Evolutionary conservation across 1,284 basidiomycete genomes (phyloP).

Genomic region (Boletus sp.): DNA sequence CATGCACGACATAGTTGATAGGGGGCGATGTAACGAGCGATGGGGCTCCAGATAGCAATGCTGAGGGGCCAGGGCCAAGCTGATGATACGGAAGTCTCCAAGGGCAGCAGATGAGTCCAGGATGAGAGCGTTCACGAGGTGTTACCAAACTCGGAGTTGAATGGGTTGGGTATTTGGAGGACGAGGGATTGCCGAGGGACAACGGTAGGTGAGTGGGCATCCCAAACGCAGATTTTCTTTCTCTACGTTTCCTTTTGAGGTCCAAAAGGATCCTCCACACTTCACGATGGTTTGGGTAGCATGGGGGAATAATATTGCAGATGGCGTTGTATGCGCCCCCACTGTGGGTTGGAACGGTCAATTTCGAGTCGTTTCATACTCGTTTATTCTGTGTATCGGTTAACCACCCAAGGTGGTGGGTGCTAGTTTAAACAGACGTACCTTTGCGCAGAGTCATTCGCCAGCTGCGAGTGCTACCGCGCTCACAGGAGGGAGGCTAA

Average conservation of each 20-base stretch:
- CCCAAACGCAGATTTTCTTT: no score
- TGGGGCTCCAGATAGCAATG: conserved; percentile 36
- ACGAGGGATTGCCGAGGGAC: conserved; percentile 37
- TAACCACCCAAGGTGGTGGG: conserved; percentile 36
- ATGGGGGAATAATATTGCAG: no score
- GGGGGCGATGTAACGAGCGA: conserved; percentile 24
- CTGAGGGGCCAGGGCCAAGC: conserved; percentile 45
- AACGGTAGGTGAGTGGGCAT: no score
- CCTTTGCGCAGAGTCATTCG: conserved; percentile 12
- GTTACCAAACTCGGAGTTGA: conserved; percentile 4
- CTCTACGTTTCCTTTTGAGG: no score
- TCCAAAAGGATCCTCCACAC: no score
- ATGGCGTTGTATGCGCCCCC: no score
- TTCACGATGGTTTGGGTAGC: no score
- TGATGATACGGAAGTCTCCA: conserved; percentile 29
- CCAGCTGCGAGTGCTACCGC: no score
- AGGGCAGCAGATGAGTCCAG: conserved; percentile 51
- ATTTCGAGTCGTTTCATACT: neutral
- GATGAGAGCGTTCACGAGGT: conserved; percentile 39
- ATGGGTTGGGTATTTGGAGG: conserved; percentile 20
- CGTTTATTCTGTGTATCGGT: neutral
- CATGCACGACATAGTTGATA: neutral
- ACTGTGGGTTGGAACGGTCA: conserved; percentile 18
- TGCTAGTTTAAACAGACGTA: conserved; percentile 1
- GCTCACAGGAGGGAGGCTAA: no score